A percentile compares a stretch with the other conserved stretches of the same genome.
Conservation (phyloP, 495 filamentous ascomycete species). For the Xylaria acuta region DNA sequence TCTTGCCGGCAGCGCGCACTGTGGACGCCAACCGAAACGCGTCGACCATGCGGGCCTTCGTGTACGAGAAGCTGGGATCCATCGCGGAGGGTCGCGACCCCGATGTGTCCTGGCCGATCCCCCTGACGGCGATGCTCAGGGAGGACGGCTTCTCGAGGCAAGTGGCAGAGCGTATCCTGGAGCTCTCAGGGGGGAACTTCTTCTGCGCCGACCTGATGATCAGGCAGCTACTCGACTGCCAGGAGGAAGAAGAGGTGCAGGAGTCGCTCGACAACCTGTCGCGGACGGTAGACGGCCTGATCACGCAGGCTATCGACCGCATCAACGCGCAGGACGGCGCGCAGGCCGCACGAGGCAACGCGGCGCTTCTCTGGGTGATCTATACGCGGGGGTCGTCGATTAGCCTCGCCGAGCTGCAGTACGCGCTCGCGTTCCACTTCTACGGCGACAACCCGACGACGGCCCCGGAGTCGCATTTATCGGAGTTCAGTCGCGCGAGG, state of each 20-base stretch:
- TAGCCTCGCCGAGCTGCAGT: not conserved
- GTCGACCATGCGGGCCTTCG: not conserved
- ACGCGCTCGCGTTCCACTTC: not conserved
- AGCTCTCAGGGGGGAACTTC: not conserved
- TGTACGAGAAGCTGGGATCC: not conserved
- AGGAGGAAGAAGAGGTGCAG: not conserved
- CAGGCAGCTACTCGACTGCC: not conserved
- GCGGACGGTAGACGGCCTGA: not conserved
- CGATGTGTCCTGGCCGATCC: not conserved
- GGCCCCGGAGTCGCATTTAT: not conserved
- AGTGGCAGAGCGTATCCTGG: not conserved
- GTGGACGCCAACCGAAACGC: not conserved
- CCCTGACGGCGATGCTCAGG: not conserved
- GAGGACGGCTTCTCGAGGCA: not conserved
- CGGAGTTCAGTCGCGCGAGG: not conserved
- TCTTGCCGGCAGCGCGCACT: not conserved
- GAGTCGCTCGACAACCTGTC: not conserved
- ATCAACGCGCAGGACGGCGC: not conserved
- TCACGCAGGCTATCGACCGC: not conserved
- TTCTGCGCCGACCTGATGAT: constrained; percentile 5
- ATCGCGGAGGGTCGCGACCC: not conserved
- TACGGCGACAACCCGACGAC: not conserved
- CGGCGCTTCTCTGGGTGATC: not conserved
- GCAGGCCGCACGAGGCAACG: not conserved
- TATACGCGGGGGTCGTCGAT: constrained; percentile 2